These are phyloP conservation scores for Cercospora zeae-maydis DNA, from an alignment of 2,329 filamentous ascomycete species.

Conservation along the genomic window DNA sequence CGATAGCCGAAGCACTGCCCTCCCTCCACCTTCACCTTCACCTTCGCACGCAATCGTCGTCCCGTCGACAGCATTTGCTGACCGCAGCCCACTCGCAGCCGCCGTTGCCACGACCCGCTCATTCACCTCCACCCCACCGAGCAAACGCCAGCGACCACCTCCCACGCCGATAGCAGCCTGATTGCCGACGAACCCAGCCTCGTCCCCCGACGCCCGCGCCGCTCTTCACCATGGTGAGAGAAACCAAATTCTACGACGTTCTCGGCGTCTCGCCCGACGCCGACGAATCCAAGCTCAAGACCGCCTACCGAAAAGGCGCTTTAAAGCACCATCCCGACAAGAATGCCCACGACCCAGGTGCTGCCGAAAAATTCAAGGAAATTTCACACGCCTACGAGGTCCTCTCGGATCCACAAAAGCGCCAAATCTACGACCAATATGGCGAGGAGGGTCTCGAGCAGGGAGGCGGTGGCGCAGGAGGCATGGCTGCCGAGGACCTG, in stretches of 20 bases:
- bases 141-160: background rate
- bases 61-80: background rate
- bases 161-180: conserved; percentile 13
- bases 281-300: conserved; percentile 83
- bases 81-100: background rate
- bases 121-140: background rate
- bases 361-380: conserved; percentile 98
- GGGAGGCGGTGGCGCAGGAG: conserved; percentile 66
- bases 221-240: conserved; percentile 65
- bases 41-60: background rate
- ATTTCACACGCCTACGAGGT: conserved; percentile 94
- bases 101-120: background rate
- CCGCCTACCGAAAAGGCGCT: conserved; percentile 79
- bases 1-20: background rate
- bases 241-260: conserved; percentile 73
- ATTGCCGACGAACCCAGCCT: conserved; percentile 9
- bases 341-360: conserved; percentile 88
- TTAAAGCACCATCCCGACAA: conserved; percentile 91
- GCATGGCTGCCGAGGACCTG: conserved; percentile 93
- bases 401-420: conserved; percentile 88
- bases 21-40: too few relatives aligned
- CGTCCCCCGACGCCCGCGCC: conserved; percentile 2
- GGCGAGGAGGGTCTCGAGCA: conserved; percentile 90
- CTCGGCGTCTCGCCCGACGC: conserved; percentile 76
- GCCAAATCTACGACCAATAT: conserved; percentile 91